Base-by-base conservation (phyloP, 139 green algal genomes). In the Pleodorina starrii region DNA sequence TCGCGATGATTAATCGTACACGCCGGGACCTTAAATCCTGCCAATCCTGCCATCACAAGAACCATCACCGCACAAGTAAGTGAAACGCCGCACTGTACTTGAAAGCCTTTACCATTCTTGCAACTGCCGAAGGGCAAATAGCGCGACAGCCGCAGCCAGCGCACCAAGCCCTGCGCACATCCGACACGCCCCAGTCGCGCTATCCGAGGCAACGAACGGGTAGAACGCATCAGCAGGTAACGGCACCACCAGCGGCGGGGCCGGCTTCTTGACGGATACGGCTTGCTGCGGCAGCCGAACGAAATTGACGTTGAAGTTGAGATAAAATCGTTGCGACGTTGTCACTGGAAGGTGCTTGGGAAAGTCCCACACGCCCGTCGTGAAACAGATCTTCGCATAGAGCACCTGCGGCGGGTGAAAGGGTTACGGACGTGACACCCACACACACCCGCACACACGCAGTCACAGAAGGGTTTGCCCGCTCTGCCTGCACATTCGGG, bases 191-290 rank as follows among this genome's bases (percentile, higher is more conserved):
- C 11, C 68, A 27, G 32, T 48, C 16, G 50, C 25, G 23, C 80
- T 79, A 1, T 40, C 74, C 4, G 25, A 74, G 12, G 51, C 81
- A 6, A 93, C 71, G 29, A 95, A 95, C 0, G 93, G 93, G 68
- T 95, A 95, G 82, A 95, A 95, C 44, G 94, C 84, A 68, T 93
- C 83, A 6, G 79, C 75, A 1, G 91, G 86, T 82, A 95, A 60
- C 5, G 90, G 90, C 17, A 87, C 48, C 2, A 80, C 60, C 43
- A 95, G 86, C 0, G 93, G 93, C 2, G 93, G 93, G 0, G 81
- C 66, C 10, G 93, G 93, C 83, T 92, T 92, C 50, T 91, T 82
- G 19, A 84, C 75, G 7, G 42, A 5, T 0, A 36, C 63, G 0
- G 87, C 66, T 72, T 83, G 71, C 81, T 92, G 88, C 48, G 87